phyloP scores from a whole-genome alignment of 2,329 filamentous ascomycete genomes.

The Lasiodiplodia hormozganensis region DNA sequence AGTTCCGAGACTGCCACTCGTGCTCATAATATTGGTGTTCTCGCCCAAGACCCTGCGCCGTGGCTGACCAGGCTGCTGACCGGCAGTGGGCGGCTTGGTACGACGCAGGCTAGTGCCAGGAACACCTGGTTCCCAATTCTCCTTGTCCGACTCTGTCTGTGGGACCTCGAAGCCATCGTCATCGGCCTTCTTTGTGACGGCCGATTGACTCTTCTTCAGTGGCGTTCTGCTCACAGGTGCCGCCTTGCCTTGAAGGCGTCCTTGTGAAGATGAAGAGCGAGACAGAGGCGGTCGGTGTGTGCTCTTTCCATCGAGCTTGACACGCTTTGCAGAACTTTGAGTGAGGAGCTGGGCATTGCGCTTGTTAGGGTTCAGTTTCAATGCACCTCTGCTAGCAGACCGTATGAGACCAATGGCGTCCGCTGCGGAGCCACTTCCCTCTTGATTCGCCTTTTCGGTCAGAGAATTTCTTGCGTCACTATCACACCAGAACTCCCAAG shows the following conservation, averaged over 20 bases:
- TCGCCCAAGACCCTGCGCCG: slow-evolving; percentile 54
- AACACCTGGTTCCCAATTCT: slow-evolving; percentile 75
- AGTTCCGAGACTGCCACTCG: slow-evolving; percentile 45
- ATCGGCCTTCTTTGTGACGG: slow-evolving; percentile 37
- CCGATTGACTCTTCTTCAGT: slow-evolving; percentile 15
- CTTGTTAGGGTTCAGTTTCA: slow-evolving; percentile 65
- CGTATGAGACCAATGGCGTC: slow-evolving; percentile 83
- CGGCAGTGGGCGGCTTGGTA: slow-evolving; percentile 1
- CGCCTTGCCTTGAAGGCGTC: slow-evolving; percentile 38
- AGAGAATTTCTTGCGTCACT: slow-evolving; percentile 79
- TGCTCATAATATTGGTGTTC: slow-evolving; percentile 50
- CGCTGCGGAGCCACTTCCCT: slow-evolving; percentile 78
- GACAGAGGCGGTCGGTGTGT: slow-evolving; percentile 40
- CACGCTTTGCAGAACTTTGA: slow-evolving; percentile 37
- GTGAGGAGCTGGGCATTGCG: slow-evolving; percentile 62
- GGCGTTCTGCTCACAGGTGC: slow-evolving; percentile 32
- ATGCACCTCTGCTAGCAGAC: slow-evolving; percentile 65
- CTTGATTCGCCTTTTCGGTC: slow-evolving; percentile 80
- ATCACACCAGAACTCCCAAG: slow-evolving; percentile 91
- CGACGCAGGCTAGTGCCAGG: slow-evolving; percentile 25
- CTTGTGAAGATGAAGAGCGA: slow-evolving; percentile 44
- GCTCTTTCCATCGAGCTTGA: slow-evolving; percentile 45
- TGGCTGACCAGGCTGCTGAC: slow-evolving; percentile 27
- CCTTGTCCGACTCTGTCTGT: slow-evolving; percentile 87
- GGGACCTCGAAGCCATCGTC: slow-evolving; percentile 57